Conservation (phyloP, 768 basidiomycete species). For the Podaxis sp. region DNA sequence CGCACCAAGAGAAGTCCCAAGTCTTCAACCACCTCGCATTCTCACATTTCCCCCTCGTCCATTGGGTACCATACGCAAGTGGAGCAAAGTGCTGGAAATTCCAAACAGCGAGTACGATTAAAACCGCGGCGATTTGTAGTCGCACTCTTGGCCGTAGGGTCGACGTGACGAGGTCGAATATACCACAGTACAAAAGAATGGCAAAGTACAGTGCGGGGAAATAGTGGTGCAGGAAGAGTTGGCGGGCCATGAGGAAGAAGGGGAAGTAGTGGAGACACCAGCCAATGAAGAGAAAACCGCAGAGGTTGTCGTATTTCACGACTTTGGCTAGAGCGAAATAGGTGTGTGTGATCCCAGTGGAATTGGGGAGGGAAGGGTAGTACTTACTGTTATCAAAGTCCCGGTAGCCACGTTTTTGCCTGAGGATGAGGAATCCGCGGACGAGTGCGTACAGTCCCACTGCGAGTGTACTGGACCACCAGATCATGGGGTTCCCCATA, state of each 20-base stretch:
- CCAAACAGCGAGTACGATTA: slow-evolving; percentile 72
- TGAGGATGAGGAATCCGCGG: slow-evolving; percentile 78
- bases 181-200: slow-evolving; percentile 68
- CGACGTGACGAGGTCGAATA: slow-evolving; percentile 86
- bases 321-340: slow-evolving; percentile 58
- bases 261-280: slow-evolving; percentile 95
- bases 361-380: neutral
- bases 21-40: slow-evolving; percentile 82
- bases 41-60: slow-evolving; percentile 80
- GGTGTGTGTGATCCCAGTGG: neutral
- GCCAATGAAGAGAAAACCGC: slow-evolving; percentile 87
- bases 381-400: slow-evolving; percentile 90
- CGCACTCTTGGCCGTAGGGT: slow-evolving; percentile 70
- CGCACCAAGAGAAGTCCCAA: slow-evolving; percentile 94
- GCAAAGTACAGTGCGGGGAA: slow-evolving; percentile 95
- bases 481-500: slow-evolving; percentile 90
- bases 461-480: slow-evolving; percentile 80
- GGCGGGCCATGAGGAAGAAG: slow-evolving; percentile 96
- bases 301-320: slow-evolving; percentile 86
- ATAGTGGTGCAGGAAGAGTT: slow-evolving; percentile 98
- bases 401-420: slow-evolving; percentile 84
- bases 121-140: slow-evolving; percentile 73
- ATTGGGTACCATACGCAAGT: slow-evolving; percentile 75
- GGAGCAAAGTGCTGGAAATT: slow-evolving; percentile 78
- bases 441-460: slow-evolving; percentile 63